A percentile compares a stretch with the other conserved stretches of the same genome.
These are phyloP conservation scores for Pterocarpus macrocarpus DNA, from an alignment of 306 rosid genomes.

Conservation along the genomic window DNA sequence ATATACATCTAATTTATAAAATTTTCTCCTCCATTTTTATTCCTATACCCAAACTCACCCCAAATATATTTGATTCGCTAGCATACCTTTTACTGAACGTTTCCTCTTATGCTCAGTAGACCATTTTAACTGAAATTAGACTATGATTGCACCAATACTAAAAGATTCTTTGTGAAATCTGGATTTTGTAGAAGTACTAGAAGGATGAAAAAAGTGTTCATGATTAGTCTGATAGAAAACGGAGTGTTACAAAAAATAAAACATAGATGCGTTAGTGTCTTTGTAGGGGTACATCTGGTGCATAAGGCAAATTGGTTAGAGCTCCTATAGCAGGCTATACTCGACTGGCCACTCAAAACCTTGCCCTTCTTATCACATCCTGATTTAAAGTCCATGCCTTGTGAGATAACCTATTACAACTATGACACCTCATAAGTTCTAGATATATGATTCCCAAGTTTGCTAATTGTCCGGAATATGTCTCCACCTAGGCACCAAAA, in stretches of 20 bases:
- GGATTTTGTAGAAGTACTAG: background rate
- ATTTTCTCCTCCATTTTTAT: too few species aligned
- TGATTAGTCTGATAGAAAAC: background rate
- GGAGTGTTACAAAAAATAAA: too few species aligned
- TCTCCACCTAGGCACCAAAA: background rate
- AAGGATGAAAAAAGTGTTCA: background rate
- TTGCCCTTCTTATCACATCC: background rate
- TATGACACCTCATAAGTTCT: constrained; percentile 2
- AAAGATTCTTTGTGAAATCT: background rate
- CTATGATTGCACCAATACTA: constrained; percentile 4
- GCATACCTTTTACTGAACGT: background rate
- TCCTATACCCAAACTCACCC: too few species aligned
- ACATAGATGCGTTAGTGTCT: too few species aligned
- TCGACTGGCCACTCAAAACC: background rate
- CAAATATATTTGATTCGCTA: too few species aligned
- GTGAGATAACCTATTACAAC: constrained; percentile 14
- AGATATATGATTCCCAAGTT: background rate
- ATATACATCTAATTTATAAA: too few species aligned
- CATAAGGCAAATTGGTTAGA: background rate
- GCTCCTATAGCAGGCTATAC: background rate
- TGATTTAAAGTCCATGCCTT: background rate
- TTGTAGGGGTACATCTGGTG: background rate
- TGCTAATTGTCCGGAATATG: constrained; percentile 23
- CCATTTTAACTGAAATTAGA: constrained; percentile 32
- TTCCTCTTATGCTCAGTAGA: constrained; percentile 6